A percentile compares a stretch with the other conserved stretches of the same genome.
Evolutionary conservation across 148 eudicot species (phyloP).

Genomic region (Persicaria maculosa): DNA sequence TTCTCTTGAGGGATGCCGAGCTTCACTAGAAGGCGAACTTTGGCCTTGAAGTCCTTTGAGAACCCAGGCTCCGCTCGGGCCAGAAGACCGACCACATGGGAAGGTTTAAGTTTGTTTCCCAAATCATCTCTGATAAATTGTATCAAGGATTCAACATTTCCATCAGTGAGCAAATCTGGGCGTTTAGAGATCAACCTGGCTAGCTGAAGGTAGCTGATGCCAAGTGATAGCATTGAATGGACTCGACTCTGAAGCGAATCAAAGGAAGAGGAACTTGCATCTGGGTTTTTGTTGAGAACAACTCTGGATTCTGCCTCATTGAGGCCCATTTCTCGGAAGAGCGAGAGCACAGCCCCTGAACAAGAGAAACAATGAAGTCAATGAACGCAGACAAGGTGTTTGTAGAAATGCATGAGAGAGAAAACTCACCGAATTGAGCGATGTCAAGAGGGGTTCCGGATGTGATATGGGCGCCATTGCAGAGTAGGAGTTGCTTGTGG

Average conservation of each 20-base stretch:
- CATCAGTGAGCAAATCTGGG: conserved; percentile 50
- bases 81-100: conserved; percentile 59
- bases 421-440: conserved; percentile 1
- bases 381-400: conserved; percentile 7
- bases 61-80: conserved; percentile 40
- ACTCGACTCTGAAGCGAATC: conserved; percentile 43
- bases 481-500: conserved; percentile 3
- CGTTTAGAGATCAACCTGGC: conserved; percentile 44
- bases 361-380: conserved; percentile 10
- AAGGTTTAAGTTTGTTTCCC: conserved; percentile 35
- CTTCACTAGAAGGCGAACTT: conserved; percentile 43
- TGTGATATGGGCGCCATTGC: conserved; percentile 1
- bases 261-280: conserved; percentile 29
- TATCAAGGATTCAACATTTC: conserved; percentile 44
- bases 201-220: conserved; percentile 37
- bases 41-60: conserved; percentile 48
- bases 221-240: conserved; percentile 41
- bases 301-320: conserved; percentile 32
- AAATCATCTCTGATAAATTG: conserved; percentile 28
- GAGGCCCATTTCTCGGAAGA: conserved; percentile 57
- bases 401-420: background rate
- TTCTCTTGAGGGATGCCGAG: conserved; percentile 58
- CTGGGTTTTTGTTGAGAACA: conserved; percentile 42
- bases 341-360: conserved; percentile 38
- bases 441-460: background rate